Conservation (phyloP, 257 asterid genomes). For the Linaria vulgaris region DNA sequence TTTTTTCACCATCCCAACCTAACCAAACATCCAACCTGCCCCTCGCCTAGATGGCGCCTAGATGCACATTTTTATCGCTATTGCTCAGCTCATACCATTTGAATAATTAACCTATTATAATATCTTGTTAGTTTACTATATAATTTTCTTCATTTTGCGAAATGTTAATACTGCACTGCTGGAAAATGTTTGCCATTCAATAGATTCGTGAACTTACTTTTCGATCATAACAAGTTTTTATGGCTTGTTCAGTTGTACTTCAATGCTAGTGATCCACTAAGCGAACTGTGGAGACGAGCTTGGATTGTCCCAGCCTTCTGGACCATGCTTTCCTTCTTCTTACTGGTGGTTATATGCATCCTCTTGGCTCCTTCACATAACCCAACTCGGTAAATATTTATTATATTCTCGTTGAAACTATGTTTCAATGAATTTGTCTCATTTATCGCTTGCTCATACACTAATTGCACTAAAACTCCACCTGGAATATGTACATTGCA, state of each 20-base stretch:
- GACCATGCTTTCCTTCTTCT: constrained; percentile 72
- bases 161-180: background rate
- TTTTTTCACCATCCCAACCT: background rate
- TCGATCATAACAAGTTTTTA: background rate
- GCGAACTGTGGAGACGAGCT: constrained; percentile 89
- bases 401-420: background rate
- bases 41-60: too few species aligned
- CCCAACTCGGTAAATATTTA: constrained; percentile 75
- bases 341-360: constrained; percentile 76
- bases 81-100: constrained; percentile 6
- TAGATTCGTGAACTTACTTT: constrained; percentile 6
- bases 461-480: background rate
- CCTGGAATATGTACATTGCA: background rate
- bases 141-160: background rate
- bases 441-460: background rate
- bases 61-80: background rate
- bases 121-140: background rate
- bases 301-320: constrained; percentile 98
- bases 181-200: background rate
- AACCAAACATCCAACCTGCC: too few species aligned
- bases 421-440: constrained; percentile 6
- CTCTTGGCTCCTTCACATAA: constrained; percentile 87
- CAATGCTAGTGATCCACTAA: constrained; percentile 91
- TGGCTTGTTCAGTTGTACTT: constrained; percentile 72
- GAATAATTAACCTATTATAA: background rate